Base-by-base conservation (phyloP, 2,329 filamentous ascomycete species). In the Penicillium sp. region DNA sequence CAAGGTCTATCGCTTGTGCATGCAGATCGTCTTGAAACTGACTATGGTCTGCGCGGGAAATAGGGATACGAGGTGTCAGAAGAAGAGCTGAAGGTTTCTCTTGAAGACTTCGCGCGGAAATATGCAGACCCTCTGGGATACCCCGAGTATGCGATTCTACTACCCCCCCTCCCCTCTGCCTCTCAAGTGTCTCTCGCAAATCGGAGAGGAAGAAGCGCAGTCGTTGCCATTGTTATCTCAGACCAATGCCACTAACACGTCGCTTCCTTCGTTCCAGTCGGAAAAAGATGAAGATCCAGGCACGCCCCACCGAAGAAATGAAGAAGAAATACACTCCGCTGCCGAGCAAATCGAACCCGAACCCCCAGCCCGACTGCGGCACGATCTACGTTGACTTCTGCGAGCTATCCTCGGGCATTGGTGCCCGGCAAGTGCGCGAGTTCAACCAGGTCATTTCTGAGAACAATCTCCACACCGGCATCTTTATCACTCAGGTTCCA, bases 361-460 rank as follows among this genome's bases (percentile, higher is more conserved):
- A 90, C 71, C 90, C 89, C 39, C 81, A 82, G 54, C 83, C 89
- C 55, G 88, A 91, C 70, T 90, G 92, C 75, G 95, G 95, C 73
- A 90, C 88, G 57, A 89, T 99, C 81, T 96, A 91, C 85, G 86
- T 98, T 71, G 92, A 98, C 79, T 99, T 99, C 83, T 89, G 91
- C 73, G 81, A 85, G 65, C 91, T 96, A 67, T 81, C 88, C 64
- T 86, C 84, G 58, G 73, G 71, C 35, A 89, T 98, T 61, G 95
- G 95, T 68, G 91, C 96, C 73, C 92, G 92, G 79, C 91, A 96
- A 76, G 90, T 98, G 78, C 92, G 94, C 76, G 83, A 85, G 59
- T 99, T 97, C 78, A 92, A 92, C 69, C 88, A 92, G 73, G 86
- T 91, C 77, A 88, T 96, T 72, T 84, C 88, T 69, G 83, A 88